These are phyloP conservation scores for Globisporangium nunn DNA, from an alignment of 352 stramenopile species.

Conservation along the genomic window DNA sequence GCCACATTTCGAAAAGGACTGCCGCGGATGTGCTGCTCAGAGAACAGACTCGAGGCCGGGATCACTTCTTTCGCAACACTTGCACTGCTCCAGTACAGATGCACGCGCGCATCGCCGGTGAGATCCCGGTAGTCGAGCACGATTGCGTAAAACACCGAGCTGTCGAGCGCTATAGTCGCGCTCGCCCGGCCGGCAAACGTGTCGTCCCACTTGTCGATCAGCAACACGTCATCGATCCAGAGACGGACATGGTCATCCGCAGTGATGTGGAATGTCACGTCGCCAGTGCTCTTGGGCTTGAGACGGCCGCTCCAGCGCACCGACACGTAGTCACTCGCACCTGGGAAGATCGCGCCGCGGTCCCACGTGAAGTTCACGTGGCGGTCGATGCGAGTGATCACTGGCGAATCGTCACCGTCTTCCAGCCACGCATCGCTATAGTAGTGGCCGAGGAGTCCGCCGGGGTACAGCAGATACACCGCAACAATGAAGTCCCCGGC, in stretches of 20 bases:
- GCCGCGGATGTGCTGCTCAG: constrained; percentile 34
- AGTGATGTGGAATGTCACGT: constrained; percentile 39
- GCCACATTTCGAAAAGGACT: constrained; percentile 44
- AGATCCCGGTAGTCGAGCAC: constrained; percentile 59
- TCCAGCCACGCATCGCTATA: constrained; percentile 59
- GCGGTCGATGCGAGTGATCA: constrained; percentile 48
- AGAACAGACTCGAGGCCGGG: constrained; percentile 33
- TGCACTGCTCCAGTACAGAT: constrained; percentile 37
- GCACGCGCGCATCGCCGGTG: constrained; percentile 26
- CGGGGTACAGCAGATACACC: constrained; percentile 50
- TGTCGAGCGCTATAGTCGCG: constrained; percentile 23
- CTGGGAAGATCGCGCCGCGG: constrained; percentile 33
- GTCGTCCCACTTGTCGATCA: constrained; percentile 58
- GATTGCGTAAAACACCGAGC: constrained; percentile 34
- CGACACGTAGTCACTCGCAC: constrained; percentile 43
- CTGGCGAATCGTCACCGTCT: constrained; percentile 4
- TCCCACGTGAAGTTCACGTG: constrained; percentile 75
- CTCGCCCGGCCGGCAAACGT: constrained; percentile 8
- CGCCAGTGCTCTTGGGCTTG: constrained; percentile 28
- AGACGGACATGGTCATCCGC: constrained; percentile 49
- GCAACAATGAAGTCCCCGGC: constrained; percentile 42
- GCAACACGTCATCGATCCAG: constrained; percentile 52
- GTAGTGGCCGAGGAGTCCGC: constrained; percentile 59
- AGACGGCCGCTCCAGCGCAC: constrained; percentile 66
- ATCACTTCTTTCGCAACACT: constrained; percentile 34